Percentiles rank a stretch among this genome's conserved stretches.
These are phyloP conservation scores for Elongisporangium anandrum DNA, from an alignment of 352 stramenopile species.

Conservation along the genomic window DNA sequence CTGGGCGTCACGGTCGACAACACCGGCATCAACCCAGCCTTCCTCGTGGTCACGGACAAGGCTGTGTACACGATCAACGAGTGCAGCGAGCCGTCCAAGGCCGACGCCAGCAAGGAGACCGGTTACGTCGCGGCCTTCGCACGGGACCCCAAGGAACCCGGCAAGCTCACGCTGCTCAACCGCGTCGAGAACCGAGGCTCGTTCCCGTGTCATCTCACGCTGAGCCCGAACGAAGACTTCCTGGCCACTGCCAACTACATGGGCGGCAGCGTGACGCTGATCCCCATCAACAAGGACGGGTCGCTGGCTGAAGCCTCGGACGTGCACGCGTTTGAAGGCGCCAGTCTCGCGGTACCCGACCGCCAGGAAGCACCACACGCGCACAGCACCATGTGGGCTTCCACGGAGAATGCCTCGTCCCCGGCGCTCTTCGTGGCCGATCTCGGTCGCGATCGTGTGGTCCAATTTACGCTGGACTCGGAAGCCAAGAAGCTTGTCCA, in stretches of 20 bases:
- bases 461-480: conserved; percentile 18
- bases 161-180: conserved; percentile 39
- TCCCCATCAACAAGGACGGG: conserved; percentile 48
- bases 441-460: conserved; percentile 63
- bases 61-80: conserved; percentile 73
- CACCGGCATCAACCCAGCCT: conserved; percentile 70
- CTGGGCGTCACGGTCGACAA: conserved; percentile 33
- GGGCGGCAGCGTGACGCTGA: conserved; percentile 57
- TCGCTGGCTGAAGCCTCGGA: conserved; percentile 38
- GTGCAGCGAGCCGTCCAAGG: conserved; percentile 33
- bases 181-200: conserved; percentile 45
- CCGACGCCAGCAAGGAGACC: conserved; percentile 26
- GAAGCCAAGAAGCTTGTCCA: conserved; percentile 32
- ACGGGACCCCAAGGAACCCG: conserved; percentile 22
- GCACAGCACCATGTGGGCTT: not conserved
- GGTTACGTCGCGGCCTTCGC: conserved; percentile 55
- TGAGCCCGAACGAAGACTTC: conserved; percentile 43
- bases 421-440: conserved; percentile 47
- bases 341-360: conserved; percentile 40
- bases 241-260: conserved; percentile 73
- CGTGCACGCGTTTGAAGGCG: conserved; percentile 32
- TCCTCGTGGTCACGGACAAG: conserved; percentile 34
- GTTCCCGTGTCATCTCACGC: conserved; percentile 60
- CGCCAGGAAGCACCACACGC: conserved; percentile 15
- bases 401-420: conserved; percentile 5